phyloP scores from a whole-genome alignment of 1,284 basidiomycete genomes.

The Irpex sp. region DNA sequence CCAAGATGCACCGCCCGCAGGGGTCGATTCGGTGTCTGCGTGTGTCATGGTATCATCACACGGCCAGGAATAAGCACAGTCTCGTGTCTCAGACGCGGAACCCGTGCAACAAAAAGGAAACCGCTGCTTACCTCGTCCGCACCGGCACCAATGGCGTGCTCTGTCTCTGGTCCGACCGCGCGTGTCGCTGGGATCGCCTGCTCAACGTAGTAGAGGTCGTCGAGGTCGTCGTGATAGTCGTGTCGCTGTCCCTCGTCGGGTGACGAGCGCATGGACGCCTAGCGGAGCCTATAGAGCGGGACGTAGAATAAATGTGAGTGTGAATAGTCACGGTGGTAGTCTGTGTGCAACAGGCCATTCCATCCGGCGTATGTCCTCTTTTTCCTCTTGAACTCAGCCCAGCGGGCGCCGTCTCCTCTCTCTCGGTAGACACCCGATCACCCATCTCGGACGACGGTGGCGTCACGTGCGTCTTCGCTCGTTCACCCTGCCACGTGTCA shows the following conservation, averaged over 20 bases:
- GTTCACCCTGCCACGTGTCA: neutral
- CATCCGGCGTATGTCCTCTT: neutral
- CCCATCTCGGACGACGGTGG: neutral
- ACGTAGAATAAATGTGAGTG: neutral
- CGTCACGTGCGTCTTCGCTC: neutral
- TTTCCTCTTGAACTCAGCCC: neutral
- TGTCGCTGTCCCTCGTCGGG: neutral
- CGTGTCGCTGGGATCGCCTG: too few species aligned
- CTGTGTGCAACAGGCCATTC: neutral
- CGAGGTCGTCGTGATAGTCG: neutral
- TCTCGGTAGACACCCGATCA: too few species aligned
- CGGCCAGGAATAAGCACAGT: too few species aligned
- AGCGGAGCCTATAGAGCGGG: neutral
- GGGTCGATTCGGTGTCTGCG: neutral
- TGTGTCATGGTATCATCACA: neutral
- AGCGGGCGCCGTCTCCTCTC: too few species aligned
- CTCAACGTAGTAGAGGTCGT: neutral
- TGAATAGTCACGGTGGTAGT: neutral
- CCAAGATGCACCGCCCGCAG: neutral
- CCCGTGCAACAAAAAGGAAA: neutral
- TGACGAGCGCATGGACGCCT: too few species aligned
- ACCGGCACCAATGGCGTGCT: neutral
- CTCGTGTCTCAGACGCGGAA: neutral
- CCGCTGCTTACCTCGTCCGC: neutral
- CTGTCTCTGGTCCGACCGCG: neutral